Conservation (phyloP, 345 rosid species). For the Physaria fendleri region DNA sequence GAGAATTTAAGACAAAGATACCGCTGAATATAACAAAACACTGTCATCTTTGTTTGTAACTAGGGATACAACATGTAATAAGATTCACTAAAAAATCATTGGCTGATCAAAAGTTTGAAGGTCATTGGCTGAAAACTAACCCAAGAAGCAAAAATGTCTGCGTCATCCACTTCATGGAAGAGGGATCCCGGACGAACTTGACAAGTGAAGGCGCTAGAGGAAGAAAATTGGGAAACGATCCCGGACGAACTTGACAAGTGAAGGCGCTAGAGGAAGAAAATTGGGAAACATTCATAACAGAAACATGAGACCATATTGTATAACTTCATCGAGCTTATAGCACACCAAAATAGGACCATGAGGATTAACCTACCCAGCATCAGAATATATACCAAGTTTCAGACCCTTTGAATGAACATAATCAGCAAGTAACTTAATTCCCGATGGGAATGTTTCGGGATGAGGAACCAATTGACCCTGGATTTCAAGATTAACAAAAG, state of each 20-base stretch:
- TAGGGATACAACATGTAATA: neutral
- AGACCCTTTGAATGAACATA: constrained; percentile 77
- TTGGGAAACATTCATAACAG: neutral
- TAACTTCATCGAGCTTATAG: constrained; percentile 18
- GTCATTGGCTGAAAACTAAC: constrained; percentile 44
- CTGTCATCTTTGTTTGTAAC: neutral
- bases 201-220: constrained; percentile 71
- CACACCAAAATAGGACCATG: constrained; percentile 5
- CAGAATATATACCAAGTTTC: constrained; percentile 96
- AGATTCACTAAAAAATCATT: neutral
- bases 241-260: constrained; percentile 95
- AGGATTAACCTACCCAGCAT: constrained; percentile 84
- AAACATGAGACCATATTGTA: constrained; percentile 10
- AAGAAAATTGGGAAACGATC: too few relatives aligned
- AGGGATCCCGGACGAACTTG: constrained; percentile 98
- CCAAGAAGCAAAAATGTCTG: constrained; percentile 82
- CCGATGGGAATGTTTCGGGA: constrained; percentile 75
- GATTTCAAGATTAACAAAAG: constrained; percentile 15
- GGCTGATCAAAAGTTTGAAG: neutral
- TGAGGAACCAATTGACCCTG: constrained; percentile 83
- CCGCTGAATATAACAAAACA: neutral
- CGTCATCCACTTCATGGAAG: constrained; percentile 77
- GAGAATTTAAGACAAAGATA: constrained; percentile 2
- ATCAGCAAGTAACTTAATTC: constrained; percentile 82
- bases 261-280: constrained; percentile 53